Evolutionary conservation across 768 basidiomycete species (phyloP), one percentile per base, ranked within the genome.

Genomic region (Tricholoma matsutake): DNA sequence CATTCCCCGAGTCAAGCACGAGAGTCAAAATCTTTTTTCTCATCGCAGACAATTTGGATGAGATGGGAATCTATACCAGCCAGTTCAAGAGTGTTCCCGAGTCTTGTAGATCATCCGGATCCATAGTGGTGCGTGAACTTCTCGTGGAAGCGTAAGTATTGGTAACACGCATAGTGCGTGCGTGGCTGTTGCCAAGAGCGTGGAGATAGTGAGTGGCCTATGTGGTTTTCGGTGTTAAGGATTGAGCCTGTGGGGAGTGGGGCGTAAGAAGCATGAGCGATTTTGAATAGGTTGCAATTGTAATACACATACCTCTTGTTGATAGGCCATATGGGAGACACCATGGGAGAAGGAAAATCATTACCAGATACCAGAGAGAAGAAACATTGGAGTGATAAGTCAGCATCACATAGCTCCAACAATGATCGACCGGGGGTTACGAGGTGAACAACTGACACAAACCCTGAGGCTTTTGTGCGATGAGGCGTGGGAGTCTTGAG

Each of bases 321-420:
- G 22, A 1, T 3, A 25, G 22, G 22, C 22, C 22, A 91, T 81
- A 79, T 91, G 22, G 3, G 22, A 25, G 22, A 91, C 37, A 25
- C 2, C 22, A 25, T 25, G 22, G 22, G 22, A 1, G 22, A 25
- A 25, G 1, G 22, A 25, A 25, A 25, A 25, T 25, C 22, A 25
- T 3, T 25, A 1, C 22, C 22, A 25, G 22, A 25, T 83, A n/a
- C n/a, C n/a, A n/a, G n/a, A n/a, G n/a, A n/a, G n/a, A n/a, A n/a
- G n/a, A n/a, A n/a, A n/a, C 13, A 53, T 16, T 31, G 54, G 10
- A 8, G 20, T 3, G 22, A 25, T 7, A 53, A 25, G 52, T 13
- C 16, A 20, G 4, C 18, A 20, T 1, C 22, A 5, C 8, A 55
- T 35, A 4, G 22, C 14, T 8, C 6, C 8, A 22, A n/a, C 11